Evolutionary conservation across 164 flowering plant species (phyloP).

Genomic region (Tinospora cordifolia): DNA sequence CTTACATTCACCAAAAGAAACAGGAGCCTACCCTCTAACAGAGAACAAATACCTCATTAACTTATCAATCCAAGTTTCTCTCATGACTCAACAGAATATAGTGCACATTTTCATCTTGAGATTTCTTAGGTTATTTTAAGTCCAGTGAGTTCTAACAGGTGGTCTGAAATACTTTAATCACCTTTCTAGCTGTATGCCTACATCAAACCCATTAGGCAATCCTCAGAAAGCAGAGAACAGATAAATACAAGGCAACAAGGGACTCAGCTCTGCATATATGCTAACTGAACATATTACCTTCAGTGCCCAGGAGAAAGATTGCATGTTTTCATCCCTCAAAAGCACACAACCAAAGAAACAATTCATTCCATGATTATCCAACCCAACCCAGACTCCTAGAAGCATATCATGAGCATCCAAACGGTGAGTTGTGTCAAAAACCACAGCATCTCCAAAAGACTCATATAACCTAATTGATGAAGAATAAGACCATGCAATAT

Average conservation of each 20-base stretch:
- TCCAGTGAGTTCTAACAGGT: background rate
- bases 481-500: slow-evolving; percentile 72
- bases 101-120: background rate
- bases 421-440: slow-evolving; percentile 72
- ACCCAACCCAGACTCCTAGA: slow-evolving; percentile 72
- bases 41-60: no score
- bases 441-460: slow-evolving; percentile 62
- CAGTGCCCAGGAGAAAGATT: slow-evolving; percentile 75
- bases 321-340: slow-evolving; percentile 61
- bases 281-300: slow-evolving; percentile 39
- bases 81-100: no score
- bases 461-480: slow-evolving; percentile 51
- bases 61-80: no score
- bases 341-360: slow-evolving; percentile 72
- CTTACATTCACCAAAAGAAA: no score
- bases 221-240: background rate
- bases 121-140: background rate
- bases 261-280: background rate
- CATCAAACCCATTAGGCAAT: background rate
- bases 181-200: background rate
- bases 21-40: no score
- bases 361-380: slow-evolving; percentile 65
- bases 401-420: slow-evolving; percentile 71
- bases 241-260: background rate
- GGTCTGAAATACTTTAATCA: background rate